Evolutionary conservation across 192 early-diverging fungal species (phyloP), one percentile per base, ranked within the genome.

Genomic region (Funneliformis geosporum): DNA sequence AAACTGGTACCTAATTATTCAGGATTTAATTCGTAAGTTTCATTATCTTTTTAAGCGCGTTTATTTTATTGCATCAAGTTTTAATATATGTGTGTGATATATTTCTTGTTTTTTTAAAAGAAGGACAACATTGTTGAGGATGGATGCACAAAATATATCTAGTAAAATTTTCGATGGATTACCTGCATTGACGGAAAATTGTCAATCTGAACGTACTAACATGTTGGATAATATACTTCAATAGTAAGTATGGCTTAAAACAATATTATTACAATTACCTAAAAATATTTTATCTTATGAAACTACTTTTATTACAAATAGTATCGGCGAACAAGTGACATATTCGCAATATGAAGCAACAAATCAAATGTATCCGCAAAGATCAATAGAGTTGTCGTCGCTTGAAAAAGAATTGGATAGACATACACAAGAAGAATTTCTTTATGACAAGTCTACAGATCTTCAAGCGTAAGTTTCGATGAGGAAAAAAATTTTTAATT

Each of bases 311-410:
- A 16, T 76, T 76, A 25, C 9, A 40, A 27, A 10, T 44, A 76
- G 88, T 50, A 89, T 95, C 79, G 92, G 89, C 8, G 81, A 89
- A 28, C 72, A 81, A 14, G 85, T 91, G 80, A 86, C 91, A 1
- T 90, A 92, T 73, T 93, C 42, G 69, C 9, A 67, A 79, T n/a
- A 23, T 28, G 11, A 65, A 59, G 21, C 61, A 69, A 33, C 59
- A 33, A 44, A 40, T 50, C 65, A 68, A 67, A 40, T 23, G 62
- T 50, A 46, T 16, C 21, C 46, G 27, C 11, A 16, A 25, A 28
- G 11, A 72, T 6, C 40, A 44, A 40, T 4, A 68, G 44, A 25
- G 14, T 27, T 72, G 5, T 14, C 12, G 23, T 70, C 73, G 2
- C 81, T 86, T 59, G 84, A 87, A 70, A 80, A 83, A 18, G 82